These are phyloP conservation scores for Alternaria viburni DNA, from an alignment of 2,329 filamentous ascomycete genomes.

Conservation along the genomic window DNA sequence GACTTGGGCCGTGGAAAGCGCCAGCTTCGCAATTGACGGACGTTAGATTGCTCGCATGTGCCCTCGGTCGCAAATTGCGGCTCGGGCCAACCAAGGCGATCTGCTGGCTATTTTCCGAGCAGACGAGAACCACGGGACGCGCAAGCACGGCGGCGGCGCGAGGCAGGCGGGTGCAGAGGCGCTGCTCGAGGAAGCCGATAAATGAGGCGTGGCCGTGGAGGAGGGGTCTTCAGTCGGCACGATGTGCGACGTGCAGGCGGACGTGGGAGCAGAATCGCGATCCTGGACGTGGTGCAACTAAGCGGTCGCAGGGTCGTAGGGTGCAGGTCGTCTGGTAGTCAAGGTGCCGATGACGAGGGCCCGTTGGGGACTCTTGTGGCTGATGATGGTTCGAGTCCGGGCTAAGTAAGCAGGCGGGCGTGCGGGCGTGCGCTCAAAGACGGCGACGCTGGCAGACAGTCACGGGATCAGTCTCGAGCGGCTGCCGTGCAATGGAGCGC, in stretches of 20 bases:
- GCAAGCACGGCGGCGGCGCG: background rate
- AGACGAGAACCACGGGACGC: slow-evolving; percentile 5
- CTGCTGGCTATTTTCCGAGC: slow-evolving; percentile 15
- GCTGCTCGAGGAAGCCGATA: background rate
- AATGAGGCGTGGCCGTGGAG: background rate
- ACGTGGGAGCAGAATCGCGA: background rate
- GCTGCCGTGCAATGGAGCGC: background rate
- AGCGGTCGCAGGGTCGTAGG: slow-evolving; percentile 3
- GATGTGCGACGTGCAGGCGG: background rate
- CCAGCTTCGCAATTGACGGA: slow-evolving; percentile 25
- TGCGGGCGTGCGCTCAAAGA: background rate
- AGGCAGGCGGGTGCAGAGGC: slow-evolving; percentile 5
- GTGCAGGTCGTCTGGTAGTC: slow-evolving; percentile 4
- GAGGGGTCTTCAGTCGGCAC: slow-evolving; percentile 7
- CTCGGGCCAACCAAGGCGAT: slow-evolving; percentile 21
- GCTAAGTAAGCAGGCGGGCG: slow-evolving; percentile 1
- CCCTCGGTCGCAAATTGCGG: slow-evolving; percentile 17
- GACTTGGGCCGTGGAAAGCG: slow-evolving; percentile 13
- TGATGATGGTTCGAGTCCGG: slow-evolving; percentile 9
- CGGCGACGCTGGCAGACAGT: background rate
- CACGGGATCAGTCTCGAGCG: background rate
- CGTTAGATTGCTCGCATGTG: slow-evolving; percentile 10
- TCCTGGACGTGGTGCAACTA: slow-evolving; percentile 6
- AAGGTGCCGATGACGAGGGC: slow-evolving; percentile 12
- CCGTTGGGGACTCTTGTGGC: slow-evolving; percentile 9